Base-by-base conservation (phyloP, 2,329 filamentous ascomycete genomes). In the Tetracladium maxilliforme region DNA sequence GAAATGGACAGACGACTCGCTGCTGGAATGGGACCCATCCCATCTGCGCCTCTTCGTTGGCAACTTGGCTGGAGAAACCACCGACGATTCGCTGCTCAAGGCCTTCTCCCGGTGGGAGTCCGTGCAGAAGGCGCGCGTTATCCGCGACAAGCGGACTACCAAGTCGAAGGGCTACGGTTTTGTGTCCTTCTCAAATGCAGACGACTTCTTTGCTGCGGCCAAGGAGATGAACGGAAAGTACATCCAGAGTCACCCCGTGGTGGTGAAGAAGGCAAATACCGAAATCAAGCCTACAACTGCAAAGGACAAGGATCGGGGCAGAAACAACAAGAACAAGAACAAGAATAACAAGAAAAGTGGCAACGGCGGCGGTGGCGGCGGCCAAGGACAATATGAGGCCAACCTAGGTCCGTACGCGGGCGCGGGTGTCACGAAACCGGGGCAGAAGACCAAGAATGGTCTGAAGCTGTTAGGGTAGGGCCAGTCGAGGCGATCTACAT, bases 141-240 rank as follows among this genome's bases (percentile, higher is more conserved):
- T 95, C 32, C 74, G 90, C 25, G 90, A 98, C 56, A 95, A 94
- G 61, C 74, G 84, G 31, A 93, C 87, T 1, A 90, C 80, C 28
- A 98, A 98, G 56, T 92, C 81, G 43, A 92, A 90, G 48, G 90
- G 87, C 0, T 98, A 82, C 46, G 90, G 90, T 4, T 98, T 98
- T 44, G 86, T 98, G 28, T 90, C 82, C 51, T 95, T 98, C 54
- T 78, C 75, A 41, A 81, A 94, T 45, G 81, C 84, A 16, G 90
- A 98, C 48, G 86, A 94, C 44, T 95, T 92, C 49, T 95, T 98
- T 61, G 72, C 82, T 42, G 87, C 90, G 3, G 87, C 84, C 41
- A 84, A 90, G 55, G 87, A 95, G 56, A 95, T 95, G 90, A 81
- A 94, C 43, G 86, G 86, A 40, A 95, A 98, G 56, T 98, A 98